A percentile compares a stretch with the other conserved stretches of the same genome.
Conservation (phyloP, 371 early-diverging fungal species). For the Rhizopus delemar region DNA sequence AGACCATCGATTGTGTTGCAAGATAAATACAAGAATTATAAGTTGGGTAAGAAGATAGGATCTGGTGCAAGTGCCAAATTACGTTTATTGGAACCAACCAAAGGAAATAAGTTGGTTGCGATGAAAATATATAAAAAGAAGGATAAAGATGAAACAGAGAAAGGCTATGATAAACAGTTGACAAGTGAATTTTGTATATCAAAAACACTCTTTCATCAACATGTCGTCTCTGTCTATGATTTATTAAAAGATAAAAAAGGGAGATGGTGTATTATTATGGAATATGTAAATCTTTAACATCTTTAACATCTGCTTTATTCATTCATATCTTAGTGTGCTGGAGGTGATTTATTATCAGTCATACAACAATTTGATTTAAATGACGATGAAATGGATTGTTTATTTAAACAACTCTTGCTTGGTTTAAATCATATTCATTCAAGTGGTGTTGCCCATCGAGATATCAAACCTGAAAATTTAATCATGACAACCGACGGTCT, state of each 20-base stretch:
- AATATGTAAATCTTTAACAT: conserved; percentile 53
- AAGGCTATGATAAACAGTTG: conserved; percentile 64
- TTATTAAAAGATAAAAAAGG: conserved; percentile 56
- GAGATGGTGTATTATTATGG: conserved; percentile 63
- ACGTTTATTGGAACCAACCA: conserved; percentile 12
- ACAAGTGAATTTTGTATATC: conserved; percentile 74
- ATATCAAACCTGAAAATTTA: conserved; percentile 90
- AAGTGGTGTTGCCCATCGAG: conserved; percentile 85
- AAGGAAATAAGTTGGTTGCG: conserved; percentile 16
- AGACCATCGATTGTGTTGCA: conserved; percentile 19
- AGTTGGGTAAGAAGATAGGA: conserved; percentile 29
- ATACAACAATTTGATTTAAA: conserved; percentile 41
- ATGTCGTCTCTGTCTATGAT: conserved; percentile 73
- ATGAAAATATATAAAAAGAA: conserved; percentile 60
- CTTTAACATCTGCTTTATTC: conserved; percentile 41
- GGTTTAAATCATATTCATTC: conserved; percentile 95
- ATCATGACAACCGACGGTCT: conserved; percentile 75
- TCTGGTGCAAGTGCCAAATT: conserved; percentile 37
- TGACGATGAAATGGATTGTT: conserved; percentile 52
- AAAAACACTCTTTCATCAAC: conserved; percentile 58
- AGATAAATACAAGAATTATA: conserved; percentile 28
- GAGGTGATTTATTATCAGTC: conserved; percentile 62
- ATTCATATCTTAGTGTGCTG: conserved; percentile 43
- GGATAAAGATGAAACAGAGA: conserved; percentile 51
- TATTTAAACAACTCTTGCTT: conserved; percentile 85